Evolutionary conservation across 1,284 basidiomycete species (phyloP).

Genomic region (Ustilago crameri): DNA sequence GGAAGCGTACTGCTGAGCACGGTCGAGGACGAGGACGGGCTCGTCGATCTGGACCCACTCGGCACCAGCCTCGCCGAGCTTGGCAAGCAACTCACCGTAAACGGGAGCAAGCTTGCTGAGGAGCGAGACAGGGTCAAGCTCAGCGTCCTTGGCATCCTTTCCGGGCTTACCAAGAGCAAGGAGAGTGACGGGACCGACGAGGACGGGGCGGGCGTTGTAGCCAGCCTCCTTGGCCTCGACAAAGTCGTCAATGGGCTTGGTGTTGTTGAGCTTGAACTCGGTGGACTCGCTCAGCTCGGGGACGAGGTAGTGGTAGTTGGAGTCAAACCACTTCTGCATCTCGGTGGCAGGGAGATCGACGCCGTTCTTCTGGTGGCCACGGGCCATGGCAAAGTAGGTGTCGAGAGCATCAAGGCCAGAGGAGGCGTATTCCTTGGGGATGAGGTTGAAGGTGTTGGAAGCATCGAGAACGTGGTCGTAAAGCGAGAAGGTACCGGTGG

Average conservation of each 20-base stretch:
- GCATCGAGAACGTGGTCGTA: conserved; percentile 99
- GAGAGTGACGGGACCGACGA: conserved; percentile 96
- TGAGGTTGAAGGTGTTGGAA: conserved; percentile 94
- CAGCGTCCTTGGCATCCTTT: conserved; percentile 80
- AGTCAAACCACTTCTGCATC: conserved; percentile 99
- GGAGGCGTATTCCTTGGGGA: conserved; percentile 92
- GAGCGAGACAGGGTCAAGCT: conserved; percentile 90
- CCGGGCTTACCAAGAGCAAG: conserved; percentile 90
- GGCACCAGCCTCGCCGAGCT: conserved; percentile 92
- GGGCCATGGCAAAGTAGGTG: conserved; percentile 92
- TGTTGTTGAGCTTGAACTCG: conserved; percentile 96
- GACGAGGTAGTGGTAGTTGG: conserved; percentile 99
- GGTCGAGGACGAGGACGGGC: conserved; percentile 93
- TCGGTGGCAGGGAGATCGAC: conserved; percentile 98
- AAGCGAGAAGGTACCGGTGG: conserved; percentile 96
- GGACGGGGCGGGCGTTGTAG: conserved; percentile 90
- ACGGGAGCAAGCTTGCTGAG: conserved; percentile 89
- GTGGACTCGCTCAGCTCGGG: conserved; percentile 92
- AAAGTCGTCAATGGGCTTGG: conserved; percentile 88
- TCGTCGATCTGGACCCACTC: conserved; percentile 97
- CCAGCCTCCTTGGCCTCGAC: conserved; percentile 93
- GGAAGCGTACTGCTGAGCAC: conserved; percentile 80
- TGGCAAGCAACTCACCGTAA: conserved; percentile 89
- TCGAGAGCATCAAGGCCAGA: conserved; percentile 89
- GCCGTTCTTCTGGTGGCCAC: conserved; percentile 89